Evolutionary conservation across 352 stramenopile species (phyloP), one percentile per base, ranked within the genome.

Genomic region (Globisporangium lucens): DNA sequence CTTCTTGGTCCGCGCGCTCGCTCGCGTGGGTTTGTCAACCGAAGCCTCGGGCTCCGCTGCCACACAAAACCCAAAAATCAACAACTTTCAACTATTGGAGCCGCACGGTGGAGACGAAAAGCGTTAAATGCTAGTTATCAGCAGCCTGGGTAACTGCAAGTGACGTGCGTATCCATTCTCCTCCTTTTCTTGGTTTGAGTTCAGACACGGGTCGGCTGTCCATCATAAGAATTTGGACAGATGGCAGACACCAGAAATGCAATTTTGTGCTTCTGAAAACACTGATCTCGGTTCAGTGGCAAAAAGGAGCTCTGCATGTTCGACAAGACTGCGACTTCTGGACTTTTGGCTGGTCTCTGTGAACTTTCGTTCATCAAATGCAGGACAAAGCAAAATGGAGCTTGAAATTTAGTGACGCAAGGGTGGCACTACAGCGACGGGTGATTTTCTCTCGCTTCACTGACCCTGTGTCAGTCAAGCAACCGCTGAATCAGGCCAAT

Each of bases 231-330:
- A 22, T 17, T 9, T 49, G 20, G 15, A n/a, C 41, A 49, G 41
- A 17, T 49, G 41, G 41, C 15, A 51, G 43, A 10, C 43, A 51
- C 43, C 17, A 24, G 43, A 51, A 51, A 22, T 51, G 43, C 43
- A 51, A 49, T n/a, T n/a, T 33, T 33, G 6, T 41, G 53, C 53
- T 59, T 33, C 27, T 63, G 55, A 51, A 20, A 68, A 64, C 5
- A 63, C 63, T 63, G 63, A 38, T 68, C 63, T 68, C 63, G 29
- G 55, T 68, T 68, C 63, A 68, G 63, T 24, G 13, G n/a, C 13
- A 17, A 3, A 22, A 22, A 8, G 22, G 41, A 46, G 17, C 55
- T 49, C 41, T 10, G 29, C 27, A 17, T n/a, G 49, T 30, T 15
- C 41, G 46, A 65, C 41, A 55, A n/a, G 29, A 41, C 29, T 55